Base-by-base conservation (phyloP, 2,329 filamentous ascomycete genomes). In the Neophaeococcomyces aloes region DNA sequence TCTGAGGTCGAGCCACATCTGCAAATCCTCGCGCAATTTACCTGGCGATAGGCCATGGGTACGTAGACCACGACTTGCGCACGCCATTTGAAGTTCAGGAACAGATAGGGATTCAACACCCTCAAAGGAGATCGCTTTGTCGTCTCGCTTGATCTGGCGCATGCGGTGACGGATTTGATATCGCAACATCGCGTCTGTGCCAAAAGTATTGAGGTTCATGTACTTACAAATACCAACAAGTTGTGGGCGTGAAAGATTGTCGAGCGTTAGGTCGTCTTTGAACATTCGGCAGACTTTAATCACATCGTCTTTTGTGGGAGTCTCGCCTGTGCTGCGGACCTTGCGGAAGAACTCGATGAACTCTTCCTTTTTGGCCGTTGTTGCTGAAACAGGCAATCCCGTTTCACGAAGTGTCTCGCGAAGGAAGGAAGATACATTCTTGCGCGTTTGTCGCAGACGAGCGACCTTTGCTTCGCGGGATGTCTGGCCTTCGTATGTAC, bases 231-330 rank as follows among this genome's bases (percentile, higher is more conserved):
- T 98, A 44, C 84, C 94, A 23, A 98, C 89, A 40, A 98, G 72
- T 66, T 98, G 91, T 13, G 91, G 91, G 50, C 91, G 78, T 14
- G 88, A 95, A 53, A 98, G 70, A 67, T 98, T 98, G 77, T 98
- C 91, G 25, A 98, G 74, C 0, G 91, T 98, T 57, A 98, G 63
- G 63, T 98, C 91, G 61, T 98, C 91, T 64, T 91, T 93, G 78
- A 98, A 98, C 52, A 94, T 83, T 74, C 95, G 93, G 79, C 91
- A 96, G 51, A 98, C 89, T 67, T 91, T 94, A 72, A 98, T 94
- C 51, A 98, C 86, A 60, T 98, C 91, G 53, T 88, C 76, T 42
- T 80, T 76, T 3, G 85, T 91, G 1, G 91, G 91, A 35, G 82
- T 74, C 69, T 96, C 89, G 51, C 89, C 91, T 1, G 89, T 95